Evolutionary conservation across 306 rosid species (phyloP), one percentile per base, ranked within the genome.

Genomic region (Prosopis cineraria): DNA sequence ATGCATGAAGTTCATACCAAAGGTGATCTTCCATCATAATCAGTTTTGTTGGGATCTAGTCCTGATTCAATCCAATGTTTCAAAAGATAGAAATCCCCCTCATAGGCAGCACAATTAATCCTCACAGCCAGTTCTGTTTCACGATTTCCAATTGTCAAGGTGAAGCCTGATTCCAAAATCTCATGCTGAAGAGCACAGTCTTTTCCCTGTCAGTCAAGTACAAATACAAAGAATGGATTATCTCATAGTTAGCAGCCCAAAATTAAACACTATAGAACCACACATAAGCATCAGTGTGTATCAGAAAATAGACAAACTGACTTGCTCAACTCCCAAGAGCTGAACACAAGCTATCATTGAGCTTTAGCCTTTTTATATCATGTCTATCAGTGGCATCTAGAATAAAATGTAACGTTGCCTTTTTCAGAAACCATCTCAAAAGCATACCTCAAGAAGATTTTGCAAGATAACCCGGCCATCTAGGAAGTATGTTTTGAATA

Each of bases 1-100:
- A 33, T 13, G 63, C 17, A 50, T 6, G 9, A 34, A 69, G 36
- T 72, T 52, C 85, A 34, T 80, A 88, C 91, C 89, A 88, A 83
- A 45, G 91, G 87, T 0, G 87, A 85, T 75, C 91, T 80, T 74
- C 87, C 89, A 66, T 83, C 81, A 83, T 88, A 88, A 78, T 88
- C 87, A 56, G 71, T 78, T 60, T 76, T 85, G 27, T 85, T 83
- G 44, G 89, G 87, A 82, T 88, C 82, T 10, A 79, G 84, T 22
- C 89, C 89, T 14, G 89, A 85, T 39, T 71, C 79, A 73, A 85
- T 63, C 74, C 85, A 75, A 73, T 75, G 84, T 72, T 83, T 88
- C 25, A 88, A 70, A 60, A 78, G 78, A 75, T 75, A 78, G 69
- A 68, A 79, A 37, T 88, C 87, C 45, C 87, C 91, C 36, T 70